Conservation (phyloP, 2,329 filamentous ascomycete species). For the Juglanconis oblonga region DNA sequence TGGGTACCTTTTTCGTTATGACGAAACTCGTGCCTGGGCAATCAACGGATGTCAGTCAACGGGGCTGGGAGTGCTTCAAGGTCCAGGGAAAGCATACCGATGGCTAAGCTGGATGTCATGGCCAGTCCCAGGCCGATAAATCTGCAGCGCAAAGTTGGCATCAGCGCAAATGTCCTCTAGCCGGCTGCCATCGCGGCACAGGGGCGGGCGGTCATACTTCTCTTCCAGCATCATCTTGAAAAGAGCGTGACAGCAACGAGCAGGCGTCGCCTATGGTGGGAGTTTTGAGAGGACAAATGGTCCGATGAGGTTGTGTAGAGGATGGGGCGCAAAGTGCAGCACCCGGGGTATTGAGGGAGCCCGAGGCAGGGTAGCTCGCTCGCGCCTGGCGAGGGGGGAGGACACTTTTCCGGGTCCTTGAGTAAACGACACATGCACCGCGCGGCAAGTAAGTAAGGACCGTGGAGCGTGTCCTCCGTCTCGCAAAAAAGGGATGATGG, state of each 20-base stretch:
- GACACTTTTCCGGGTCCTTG: neutral
- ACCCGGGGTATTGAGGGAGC: slow-evolving; percentile 9
- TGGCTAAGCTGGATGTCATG: slow-evolving; percentile 71
- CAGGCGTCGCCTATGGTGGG: slow-evolving; percentile 10
- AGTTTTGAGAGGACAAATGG: neutral
- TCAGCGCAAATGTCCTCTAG: slow-evolving; percentile 28
- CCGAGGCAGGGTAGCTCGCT: slow-evolving; percentile 1
- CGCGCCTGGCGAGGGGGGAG: slow-evolving; percentile 13
- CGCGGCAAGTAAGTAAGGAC: neutral
- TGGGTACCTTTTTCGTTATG: slow-evolving; percentile 89
- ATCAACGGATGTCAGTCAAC: slow-evolving; percentile 21
- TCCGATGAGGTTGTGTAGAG: neutral
- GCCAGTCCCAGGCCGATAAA: slow-evolving; percentile 75
- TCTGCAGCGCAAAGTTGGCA: slow-evolving; percentile 40
- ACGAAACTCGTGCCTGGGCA: slow-evolving; percentile 86
- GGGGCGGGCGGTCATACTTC: slow-evolving; percentile 35
- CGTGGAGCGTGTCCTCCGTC: neutral
- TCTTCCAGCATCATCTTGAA: slow-evolving; percentile 42
- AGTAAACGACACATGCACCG: neutral
- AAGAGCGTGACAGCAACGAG: slow-evolving; percentile 21
- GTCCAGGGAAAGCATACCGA: slow-evolving; percentile 51
- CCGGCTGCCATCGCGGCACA: neutral
- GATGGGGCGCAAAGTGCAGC: slow-evolving; percentile 11
- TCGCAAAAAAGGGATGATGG: neutral
- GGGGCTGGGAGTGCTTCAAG: neutral